phyloP scores from a whole-genome alignment of 1,139 yeast genomes.

The Scheffersomyces cryptocercus region DNA sequence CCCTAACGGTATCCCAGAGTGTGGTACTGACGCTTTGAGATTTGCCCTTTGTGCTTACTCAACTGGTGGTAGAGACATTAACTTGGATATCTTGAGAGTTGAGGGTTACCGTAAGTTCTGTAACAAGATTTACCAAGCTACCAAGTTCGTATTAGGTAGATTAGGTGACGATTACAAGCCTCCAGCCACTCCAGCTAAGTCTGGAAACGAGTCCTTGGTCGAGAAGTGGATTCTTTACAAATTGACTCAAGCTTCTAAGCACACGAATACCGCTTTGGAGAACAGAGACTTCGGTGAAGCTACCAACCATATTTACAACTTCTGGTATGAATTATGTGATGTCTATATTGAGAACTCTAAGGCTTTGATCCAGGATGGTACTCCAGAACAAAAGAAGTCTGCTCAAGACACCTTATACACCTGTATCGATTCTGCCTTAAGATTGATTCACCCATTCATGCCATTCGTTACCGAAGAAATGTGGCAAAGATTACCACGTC shows the following conservation, averaged over 20 bases:
- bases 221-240: slow-evolving; percentile 96
- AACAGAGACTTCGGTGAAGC: slow-evolving; percentile 87
- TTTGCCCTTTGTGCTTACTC: slow-evolving; percentile 98
- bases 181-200: slow-evolving; percentile 53
- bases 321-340: slow-evolving; percentile 97
- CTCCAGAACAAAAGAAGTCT: slow-evolving; percentile 76
- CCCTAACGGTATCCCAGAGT: slow-evolving; percentile 97
- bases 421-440: slow-evolving; percentile 87
- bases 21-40: slow-evolving; percentile 98
- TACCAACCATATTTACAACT: slow-evolving; percentile 83
- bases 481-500: slow-evolving; percentile 97
- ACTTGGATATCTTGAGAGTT: slow-evolving; percentile 92
- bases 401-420: slow-evolving; percentile 95
- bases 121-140: slow-evolving; percentile 98
- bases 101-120: slow-evolving; percentile 99
- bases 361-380: slow-evolving; percentile 87
- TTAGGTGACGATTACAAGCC: slow-evolving; percentile 88
- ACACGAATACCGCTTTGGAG: slow-evolving; percentile 67
- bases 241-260: slow-evolving; percentile 68
- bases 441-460: slow-evolving; percentile 96
- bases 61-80: slow-evolving; percentile 98
- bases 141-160: slow-evolving; percentile 93
- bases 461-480: slow-evolving; percentile 95
- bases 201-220: slow-evolving; percentile 87
- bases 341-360: slow-evolving; percentile 98